Base-by-base conservation (phyloP, 148 eudicot species). In the Dysphania ambrosioides region DNA sequence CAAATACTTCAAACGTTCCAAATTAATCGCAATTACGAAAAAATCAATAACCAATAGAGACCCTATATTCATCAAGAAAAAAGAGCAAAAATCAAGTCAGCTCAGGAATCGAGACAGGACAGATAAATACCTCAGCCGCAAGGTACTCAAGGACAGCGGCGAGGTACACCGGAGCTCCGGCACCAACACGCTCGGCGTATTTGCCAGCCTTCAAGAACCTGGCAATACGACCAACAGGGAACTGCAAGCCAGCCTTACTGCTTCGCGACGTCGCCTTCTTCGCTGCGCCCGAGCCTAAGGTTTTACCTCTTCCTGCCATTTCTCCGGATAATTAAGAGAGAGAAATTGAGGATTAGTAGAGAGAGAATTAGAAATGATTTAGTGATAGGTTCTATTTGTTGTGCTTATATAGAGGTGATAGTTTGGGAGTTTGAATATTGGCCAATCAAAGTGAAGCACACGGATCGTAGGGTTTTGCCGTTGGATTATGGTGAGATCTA, bases 61-160 rank as follows among this genome's bases (percentile, higher is more conserved):
- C 79, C 81, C 74, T 68, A 72, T 41, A 72, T 63, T 32, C 3
- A 24, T n/a, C 6, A 27, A 75, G 31, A 3, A 34, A 58, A 27
- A 26, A 57, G 1, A 24, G 0, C 8, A 1, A 38, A 29, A 76
- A 15, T 70, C 26, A 69, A 29, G 0, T 3, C 2, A n/a, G 13
- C 2, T 21, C 12, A 2, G 13, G 24, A 12, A 30, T n/a, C 18
- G 29, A 26, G 5, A 13, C 0, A 34, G 38, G 49, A 34, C 26
- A 44, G 1, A 26, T 30, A 66, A 40, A 21, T 76, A 89, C 97
- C 93, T 91, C 97, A 57, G 97, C 97, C 4, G 97, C 97, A 2
- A 91, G 93, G 70, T 91, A 91, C 66, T 91, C 97, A 4, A 91
- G 93, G 8, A 91, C 97, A 24, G 97, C 93, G 1, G 97, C 97